Conservation (phyloP, 2,329 filamentous ascomycete genomes). For the Mycosphaerella sp. region DNA sequence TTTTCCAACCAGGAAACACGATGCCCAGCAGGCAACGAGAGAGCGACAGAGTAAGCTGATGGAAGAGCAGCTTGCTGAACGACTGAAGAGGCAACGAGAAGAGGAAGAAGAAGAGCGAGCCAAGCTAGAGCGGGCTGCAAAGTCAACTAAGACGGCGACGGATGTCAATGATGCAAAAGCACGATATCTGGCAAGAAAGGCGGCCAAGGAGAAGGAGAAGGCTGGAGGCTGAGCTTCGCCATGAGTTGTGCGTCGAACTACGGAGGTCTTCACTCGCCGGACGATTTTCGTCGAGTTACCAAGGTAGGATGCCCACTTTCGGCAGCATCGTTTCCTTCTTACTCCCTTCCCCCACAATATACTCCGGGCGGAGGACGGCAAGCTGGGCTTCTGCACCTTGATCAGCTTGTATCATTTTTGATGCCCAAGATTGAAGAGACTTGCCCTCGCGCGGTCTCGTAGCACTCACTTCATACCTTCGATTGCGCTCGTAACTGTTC, state of each 20-base stretch:
- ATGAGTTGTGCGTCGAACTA: not conserved
- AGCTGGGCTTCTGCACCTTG: slow-evolving; percentile 27
- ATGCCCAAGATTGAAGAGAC: slow-evolving; percentile 27
- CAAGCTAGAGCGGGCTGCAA: slow-evolving; percentile 58
- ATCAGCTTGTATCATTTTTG: slow-evolving; percentile 29
- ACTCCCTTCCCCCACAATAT: not conserved
- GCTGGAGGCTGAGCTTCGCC: slow-evolving; percentile 23
- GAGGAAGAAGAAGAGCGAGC: slow-evolving; percentile 60
- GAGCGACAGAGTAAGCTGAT: slow-evolving; percentile 74
- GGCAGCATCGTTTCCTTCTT: slow-evolving; percentile 1
- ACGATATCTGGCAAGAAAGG: slow-evolving; percentile 70
- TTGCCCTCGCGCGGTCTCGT: slow-evolving; percentile 25
- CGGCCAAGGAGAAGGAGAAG: slow-evolving; percentile 58
- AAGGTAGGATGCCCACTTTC: not conserved
- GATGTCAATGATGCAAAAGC: slow-evolving; percentile 75
- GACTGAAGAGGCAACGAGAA: slow-evolving; percentile 64
- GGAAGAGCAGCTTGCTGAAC: slow-evolving; percentile 67
- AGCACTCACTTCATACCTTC: slow-evolving; percentile 5
- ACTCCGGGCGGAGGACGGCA: slow-evolving; percentile 25
- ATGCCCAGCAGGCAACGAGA: slow-evolving; percentile 54
- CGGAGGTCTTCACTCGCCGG: too few relatives aligned
- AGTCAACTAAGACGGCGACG: slow-evolving; percentile 69
- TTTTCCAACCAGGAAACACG: slow-evolving; percentile 30
- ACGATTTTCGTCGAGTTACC: too few relatives aligned
- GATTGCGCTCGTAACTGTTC: not conserved